Percentiles rank a stretch among this genome's conserved stretches.
These are phyloP conservation scores for Beauveria scarabaeidicola DNA, from an alignment of 2,329 filamentous ascomycete genomes.

Conservation along the genomic window DNA sequence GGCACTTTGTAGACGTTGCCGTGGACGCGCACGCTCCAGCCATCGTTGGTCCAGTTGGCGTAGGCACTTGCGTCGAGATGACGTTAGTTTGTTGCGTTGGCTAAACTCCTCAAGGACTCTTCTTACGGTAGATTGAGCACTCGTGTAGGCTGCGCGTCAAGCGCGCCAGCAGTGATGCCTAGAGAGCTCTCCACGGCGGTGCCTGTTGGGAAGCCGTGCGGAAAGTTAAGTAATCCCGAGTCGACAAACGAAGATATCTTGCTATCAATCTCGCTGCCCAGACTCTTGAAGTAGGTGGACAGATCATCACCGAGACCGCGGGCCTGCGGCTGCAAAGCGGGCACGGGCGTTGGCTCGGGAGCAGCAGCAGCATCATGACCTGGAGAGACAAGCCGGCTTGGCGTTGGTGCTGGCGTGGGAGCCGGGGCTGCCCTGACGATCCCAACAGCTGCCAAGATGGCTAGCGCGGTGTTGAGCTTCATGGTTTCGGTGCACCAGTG, in stretches of 20 bases:
- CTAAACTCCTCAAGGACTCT: too few relatives aligned
- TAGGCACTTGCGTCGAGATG: slow-evolving; percentile 38
- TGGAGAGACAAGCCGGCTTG: neutral
- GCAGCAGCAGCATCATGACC: neutral
- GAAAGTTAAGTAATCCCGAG: slow-evolving; percentile 59
- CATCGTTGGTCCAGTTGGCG: slow-evolving; percentile 70
- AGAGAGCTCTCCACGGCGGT: slow-evolving; percentile 51
- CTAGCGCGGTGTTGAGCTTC: neutral
- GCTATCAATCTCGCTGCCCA: slow-evolving; percentile 43
- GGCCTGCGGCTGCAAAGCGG: slow-evolving; percentile 17
- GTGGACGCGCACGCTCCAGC: slow-evolving; percentile 69
- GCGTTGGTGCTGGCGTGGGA: neutral
- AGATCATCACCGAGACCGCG: slow-evolving; percentile 33
- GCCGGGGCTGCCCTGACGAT: slow-evolving; percentile 7
- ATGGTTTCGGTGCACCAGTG: neutral
- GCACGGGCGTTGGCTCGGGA: slow-evolving; percentile 17
- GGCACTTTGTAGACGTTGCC: slow-evolving; percentile 78
- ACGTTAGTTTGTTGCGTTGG: neutral
- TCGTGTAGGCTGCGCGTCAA: slow-evolving; percentile 57
- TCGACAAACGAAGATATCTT: slow-evolving; percentile 51
- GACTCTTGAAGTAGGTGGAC: slow-evolving; percentile 41
- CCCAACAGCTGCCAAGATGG: slow-evolving; percentile 7
- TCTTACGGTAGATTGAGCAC: slow-evolving; percentile 59
- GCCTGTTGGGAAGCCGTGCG: slow-evolving; percentile 50
- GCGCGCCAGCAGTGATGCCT: slow-evolving; percentile 47